These are phyloP conservation scores for Paramyrothecium roridum DNA, from an alignment of 2,329 filamentous ascomycete species.

Conservation along the genomic window DNA sequence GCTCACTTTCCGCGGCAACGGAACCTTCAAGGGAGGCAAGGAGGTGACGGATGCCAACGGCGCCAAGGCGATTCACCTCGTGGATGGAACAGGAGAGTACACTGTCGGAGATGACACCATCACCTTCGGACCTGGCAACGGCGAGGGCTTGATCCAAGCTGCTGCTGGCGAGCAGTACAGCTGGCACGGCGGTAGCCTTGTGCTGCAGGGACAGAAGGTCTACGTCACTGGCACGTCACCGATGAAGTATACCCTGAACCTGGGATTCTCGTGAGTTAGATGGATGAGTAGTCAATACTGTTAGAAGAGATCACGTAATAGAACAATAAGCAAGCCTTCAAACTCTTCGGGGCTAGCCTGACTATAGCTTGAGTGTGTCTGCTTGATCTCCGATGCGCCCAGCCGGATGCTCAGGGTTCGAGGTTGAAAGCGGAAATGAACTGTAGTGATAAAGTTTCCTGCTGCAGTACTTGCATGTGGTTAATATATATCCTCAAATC, in stretches of 20 bases:
- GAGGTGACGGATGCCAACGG: constrained; percentile 4
- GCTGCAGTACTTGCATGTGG: too few species aligned
- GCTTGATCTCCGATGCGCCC: too few species aligned
- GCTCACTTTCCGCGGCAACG: constrained; percentile 10
- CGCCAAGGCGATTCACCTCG: constrained; percentile 8
- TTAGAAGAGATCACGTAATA: too few species aligned
- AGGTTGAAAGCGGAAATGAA: too few species aligned
- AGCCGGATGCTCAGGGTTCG: too few species aligned
- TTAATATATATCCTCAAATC: too few species aligned
- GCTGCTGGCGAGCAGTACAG: constrained; percentile 13
- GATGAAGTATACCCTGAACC: constrained; percentile 10
- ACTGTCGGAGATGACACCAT: constrained; percentile 9
- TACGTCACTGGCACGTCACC: constrained; percentile 12
- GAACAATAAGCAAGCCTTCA: too few species aligned
- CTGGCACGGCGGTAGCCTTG: constrained; percentile 10
- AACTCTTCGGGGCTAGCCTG: too few species aligned
- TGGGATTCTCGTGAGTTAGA: constrained; percentile 8
- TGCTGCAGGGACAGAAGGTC: constrained; percentile 9
- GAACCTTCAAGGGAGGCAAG: constrained; percentile 6
- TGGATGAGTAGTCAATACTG: too few species aligned
- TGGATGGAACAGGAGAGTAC: constrained; percentile 9
- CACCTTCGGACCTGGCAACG: constrained; percentile 12
- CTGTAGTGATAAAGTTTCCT: too few species aligned
- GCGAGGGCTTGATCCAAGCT: constrained; percentile 7
- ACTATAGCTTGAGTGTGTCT: too few species aligned